Evolutionary conservation across 192 early-diverging fungal genomes (phyloP).

Genomic region (Neocallimastix lanati): DNA sequence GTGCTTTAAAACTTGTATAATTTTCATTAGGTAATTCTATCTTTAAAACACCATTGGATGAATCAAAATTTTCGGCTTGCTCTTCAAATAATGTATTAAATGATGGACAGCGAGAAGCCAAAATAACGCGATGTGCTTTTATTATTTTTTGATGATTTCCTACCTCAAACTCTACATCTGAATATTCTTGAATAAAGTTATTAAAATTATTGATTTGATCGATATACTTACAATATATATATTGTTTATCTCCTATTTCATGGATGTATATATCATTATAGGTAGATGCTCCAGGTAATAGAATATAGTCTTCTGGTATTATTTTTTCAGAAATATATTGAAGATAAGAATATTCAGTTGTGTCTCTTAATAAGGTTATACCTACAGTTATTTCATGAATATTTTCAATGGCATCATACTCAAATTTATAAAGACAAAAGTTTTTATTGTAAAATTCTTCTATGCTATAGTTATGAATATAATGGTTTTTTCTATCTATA

Average conservation of each 20-base stretch:
- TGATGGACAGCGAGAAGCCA: background rate
- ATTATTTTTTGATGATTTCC: background rate
- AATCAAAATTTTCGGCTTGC: background rate
- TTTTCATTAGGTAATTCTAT: background rate
- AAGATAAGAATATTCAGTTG: background rate
- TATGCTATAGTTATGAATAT: background rate
- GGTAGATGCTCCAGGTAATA: background rate
- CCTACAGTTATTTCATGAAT: background rate
- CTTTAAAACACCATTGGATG: background rate
- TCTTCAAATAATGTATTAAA: background rate
- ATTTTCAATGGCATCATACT: background rate
- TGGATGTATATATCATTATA: background rate
- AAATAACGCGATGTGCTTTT: background rate
- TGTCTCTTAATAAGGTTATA: background rate
- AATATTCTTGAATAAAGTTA: background rate
- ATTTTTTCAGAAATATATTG: background rate
- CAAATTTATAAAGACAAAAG: background rate
- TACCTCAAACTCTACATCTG: background rate
- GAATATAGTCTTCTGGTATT: background rate
- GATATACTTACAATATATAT: background rate
- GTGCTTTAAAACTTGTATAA: background rate
- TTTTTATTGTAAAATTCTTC: background rate
- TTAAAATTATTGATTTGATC: background rate
- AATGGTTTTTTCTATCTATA: background rate
- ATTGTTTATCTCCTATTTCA: background rate